Evolutionary conservation across 2,329 filamentous ascomycete species (phyloP).

Genomic region (Calycina marina): DNA sequence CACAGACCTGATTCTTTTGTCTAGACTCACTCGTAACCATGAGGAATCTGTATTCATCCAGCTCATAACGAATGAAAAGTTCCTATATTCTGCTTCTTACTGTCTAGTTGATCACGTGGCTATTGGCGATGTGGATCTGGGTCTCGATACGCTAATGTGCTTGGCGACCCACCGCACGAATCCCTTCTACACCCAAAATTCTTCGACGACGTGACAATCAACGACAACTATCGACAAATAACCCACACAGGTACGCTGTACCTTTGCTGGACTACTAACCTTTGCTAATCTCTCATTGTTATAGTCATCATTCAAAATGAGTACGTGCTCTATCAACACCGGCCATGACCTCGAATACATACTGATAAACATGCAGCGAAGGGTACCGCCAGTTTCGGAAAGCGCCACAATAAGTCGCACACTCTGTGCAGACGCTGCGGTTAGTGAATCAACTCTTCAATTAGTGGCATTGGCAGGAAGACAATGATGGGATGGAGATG

Average conservation of each 20-base stretch:
- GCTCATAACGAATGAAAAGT: too few species aligned
- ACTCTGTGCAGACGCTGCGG: conserved; percentile 24
- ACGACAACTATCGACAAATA: not conserved
- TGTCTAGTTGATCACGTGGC: too few species aligned
- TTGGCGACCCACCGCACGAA: too few species aligned
- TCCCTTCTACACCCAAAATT: too few species aligned
- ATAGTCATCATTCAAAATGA: conserved; percentile 21
- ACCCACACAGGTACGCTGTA: not conserved
- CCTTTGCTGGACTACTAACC: not conserved
- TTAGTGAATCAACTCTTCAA: conserved; percentile 15
- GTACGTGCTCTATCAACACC: conserved; percentile 12
- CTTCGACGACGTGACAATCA: too few species aligned
- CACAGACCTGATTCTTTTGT: too few species aligned
- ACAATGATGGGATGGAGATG: not conserved
- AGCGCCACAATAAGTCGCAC: conserved; percentile 24
- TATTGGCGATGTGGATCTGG: too few species aligned
- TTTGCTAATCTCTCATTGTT: not conserved
- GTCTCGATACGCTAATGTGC: too few species aligned
- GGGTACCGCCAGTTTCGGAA: conserved; percentile 22
- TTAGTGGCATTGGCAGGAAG: not conserved
- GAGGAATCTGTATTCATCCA: too few species aligned
- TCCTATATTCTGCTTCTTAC: too few species aligned
- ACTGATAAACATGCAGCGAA: conserved; percentile 20
- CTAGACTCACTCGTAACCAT: too few species aligned
- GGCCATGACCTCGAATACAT: not conserved